A percentile compares a stretch with the other conserved stretches of the same genome.
Conservation (phyloP, 352 stramenopile species). For the Globisporangium cylindrosporum region DNA sequence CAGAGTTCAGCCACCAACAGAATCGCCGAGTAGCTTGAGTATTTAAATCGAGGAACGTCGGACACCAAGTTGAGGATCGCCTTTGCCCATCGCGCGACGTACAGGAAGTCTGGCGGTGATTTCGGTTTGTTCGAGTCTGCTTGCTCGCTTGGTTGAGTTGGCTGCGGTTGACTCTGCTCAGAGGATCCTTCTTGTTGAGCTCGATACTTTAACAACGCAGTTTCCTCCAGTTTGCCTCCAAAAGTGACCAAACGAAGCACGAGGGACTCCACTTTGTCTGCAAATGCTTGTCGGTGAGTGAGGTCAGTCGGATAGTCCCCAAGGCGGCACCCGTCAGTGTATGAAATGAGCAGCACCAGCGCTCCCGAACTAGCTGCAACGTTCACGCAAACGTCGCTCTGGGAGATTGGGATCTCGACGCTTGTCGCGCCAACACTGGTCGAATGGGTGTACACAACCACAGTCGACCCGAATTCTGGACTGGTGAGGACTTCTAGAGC, state of each 20-base stretch:
- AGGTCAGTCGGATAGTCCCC: slow-evolving; percentile 18
- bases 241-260: slow-evolving; percentile 27
- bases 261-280: slow-evolving; percentile 23
- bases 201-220: neutral
- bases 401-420: slow-evolving; percentile 8
- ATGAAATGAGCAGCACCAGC: slow-evolving; percentile 42
- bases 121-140: neutral
- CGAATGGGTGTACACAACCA: slow-evolving; percentile 9
- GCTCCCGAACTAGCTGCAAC: slow-evolving; percentile 26
- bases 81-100: slow-evolving; percentile 36
- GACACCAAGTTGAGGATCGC: slow-evolving; percentile 42
- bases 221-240: slow-evolving; percentile 1
- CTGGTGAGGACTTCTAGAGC: slow-evolving; percentile 13
- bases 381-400: slow-evolving; percentile 48
- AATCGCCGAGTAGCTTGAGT: slow-evolving; percentile 43
- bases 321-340: slow-evolving; percentile 36
- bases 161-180: neutral
- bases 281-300: slow-evolving; percentile 17
- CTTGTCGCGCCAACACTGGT: neutral
- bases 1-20: slow-evolving; percentile 53
- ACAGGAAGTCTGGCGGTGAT: slow-evolving; percentile 5
- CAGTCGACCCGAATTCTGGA: slow-evolving; percentile 4
- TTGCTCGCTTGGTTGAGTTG: neutral
- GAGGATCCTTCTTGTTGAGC: neutral
- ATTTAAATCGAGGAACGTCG: slow-evolving; percentile 44